Evolutionary conservation across 2,329 filamentous ascomycete genomes (phyloP), one percentile per base, ranked within the genome.

Genomic region (Clonostachys sp.): DNA sequence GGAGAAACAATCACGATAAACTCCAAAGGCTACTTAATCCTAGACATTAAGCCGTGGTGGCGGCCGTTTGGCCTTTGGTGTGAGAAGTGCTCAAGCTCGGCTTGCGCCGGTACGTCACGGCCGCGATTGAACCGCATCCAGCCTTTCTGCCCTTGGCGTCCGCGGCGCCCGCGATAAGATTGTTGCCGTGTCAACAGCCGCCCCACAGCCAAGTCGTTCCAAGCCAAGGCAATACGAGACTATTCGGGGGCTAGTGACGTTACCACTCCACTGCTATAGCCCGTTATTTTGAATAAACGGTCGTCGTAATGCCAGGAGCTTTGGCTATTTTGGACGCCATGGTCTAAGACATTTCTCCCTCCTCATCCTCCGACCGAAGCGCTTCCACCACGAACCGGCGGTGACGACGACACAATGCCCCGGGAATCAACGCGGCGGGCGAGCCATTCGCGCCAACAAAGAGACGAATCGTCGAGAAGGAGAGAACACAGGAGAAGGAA

Each of bases 161-260:
- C 24, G 24, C 24, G 24, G 24, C 24, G 24, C 24, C 40, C 20
- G 33, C 14, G 61, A 63, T 61, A 55, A 61, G 66, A 68, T 66
- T 56, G 69, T 73, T 72, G 67, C 62, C 62, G 52, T 45, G 68
- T 53, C 69, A 69, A 73, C 70, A 52, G 14, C 46, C 48, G 50
- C 44, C 42, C 13, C 10, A n/a, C 34, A 48, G 50, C 47, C 48
- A 55, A 47, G 41, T 40, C 18, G 13, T 46, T 39, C 51, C 24
- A 30, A 30, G 24, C 24, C 24, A 30, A 30, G 24, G 24, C 24
- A 30, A 30, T 30, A 30, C 9, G 24, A 30, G 24, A 30, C 24
- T 30, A 30, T 30, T 30, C 24, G 24, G 24, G 24, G 24, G 24
- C 24, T 30, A 30, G 24, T 30, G 24, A 30, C 24, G 24, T 30